Evolutionary conservation across 2,329 filamentous ascomycete genomes (phyloP), one percentile per base, ranked within the genome.

Genomic region (Lecanoromycetidae sp.): DNA sequence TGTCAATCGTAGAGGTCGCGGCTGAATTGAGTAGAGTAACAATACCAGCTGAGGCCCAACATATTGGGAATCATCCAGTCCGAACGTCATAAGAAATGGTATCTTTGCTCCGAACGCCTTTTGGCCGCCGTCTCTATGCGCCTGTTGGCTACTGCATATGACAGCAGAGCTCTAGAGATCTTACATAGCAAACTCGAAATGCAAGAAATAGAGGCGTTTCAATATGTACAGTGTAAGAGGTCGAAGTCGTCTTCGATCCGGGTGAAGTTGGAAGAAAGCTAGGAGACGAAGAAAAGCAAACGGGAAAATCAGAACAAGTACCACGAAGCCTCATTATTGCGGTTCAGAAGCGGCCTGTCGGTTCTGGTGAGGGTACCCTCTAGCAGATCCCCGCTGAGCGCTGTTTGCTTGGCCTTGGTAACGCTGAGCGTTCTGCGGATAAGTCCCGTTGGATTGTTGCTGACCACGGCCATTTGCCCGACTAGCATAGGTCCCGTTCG

Each of bases 391-490:
- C 34, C 42, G 26, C 15, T 38, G 47, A 34, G 25, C 30, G 19
- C 43, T 44, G 33, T 38, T 46, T 13, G 27, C 26, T 37, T 44
- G 42, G 20, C 36, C 37, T 7, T 37, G 26, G 27, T 41, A 43
- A 20, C 48, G 36, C 13, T 22, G 26, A 26, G 20, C 20, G 32
- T 42, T 43, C 22, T 34, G 35, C 23, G 17, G 15, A 13, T 46
- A 41, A 6, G 32, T 34, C 15, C 38, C 45, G 37, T 48, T 51
- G 17, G 30, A 20, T 29, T 49, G 48, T 32, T 46, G 48, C 9
- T 25, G 13, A 22, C 39, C 30, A 42, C 40, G 39, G 10, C 49
- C 43, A 19, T 41, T 49, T 12, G 27, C 26, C 7, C 41, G 44
- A 44, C 37, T 33, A 39, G 39, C 6, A 25, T 39, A 40, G 23